Base-by-base conservation (phyloP, 768 basidiomycete genomes). In the Crucibulum laeve region DNA sequence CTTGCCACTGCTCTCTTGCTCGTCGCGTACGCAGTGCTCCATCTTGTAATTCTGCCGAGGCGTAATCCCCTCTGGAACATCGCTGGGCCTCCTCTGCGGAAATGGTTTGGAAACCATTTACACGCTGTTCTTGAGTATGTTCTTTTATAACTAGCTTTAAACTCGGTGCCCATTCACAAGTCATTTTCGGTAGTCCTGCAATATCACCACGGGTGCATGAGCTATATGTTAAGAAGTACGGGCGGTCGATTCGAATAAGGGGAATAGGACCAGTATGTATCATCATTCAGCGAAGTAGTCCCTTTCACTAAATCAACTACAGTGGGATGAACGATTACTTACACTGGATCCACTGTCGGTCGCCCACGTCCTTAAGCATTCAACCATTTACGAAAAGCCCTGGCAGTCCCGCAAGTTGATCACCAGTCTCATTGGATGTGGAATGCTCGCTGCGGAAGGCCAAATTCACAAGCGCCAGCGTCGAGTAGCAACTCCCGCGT, bases 311-410 rank as follows among this genome's bases (percentile, higher is more conserved):
- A 24, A 4, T 13, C 17, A 35, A 28, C 17, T 6, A 37, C 38
- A 91, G 87, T 87, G 82, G 79, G 88, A 87, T 47, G 73, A 80
- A 32, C 81, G 92, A 25, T 76, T 95, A 1, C 69, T 91, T 43
- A 88, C 90, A 0, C 69, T 91, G 33, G 92, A 95, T 56, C 87
- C 91, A 4, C 59, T 76, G 18, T 84, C 91, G 0, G 58, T 94
- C 24, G 62, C 73, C 8, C 82, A 94, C 55, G 74, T 95, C 28
- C 66, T 93, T 39, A 83, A 84, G 53, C 77, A 90, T 44, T 71
- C 80, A 11, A 69, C 73, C 30, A 68, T 81, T 26, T 92, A 90
- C 55, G 84, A 90, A 57, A 95, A 95, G 58, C 90, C 92, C 7
- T 84, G 79, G 76, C 80, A 82, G 49, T 85, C 89, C 1, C 79